Percentiles rank a stretch among this genome's conserved stretches.
These are phyloP conservation scores for Chaetomium tenue DNA, from an alignment of 495 filamentous ascomycete genomes.

Conservation along the genomic window DNA sequence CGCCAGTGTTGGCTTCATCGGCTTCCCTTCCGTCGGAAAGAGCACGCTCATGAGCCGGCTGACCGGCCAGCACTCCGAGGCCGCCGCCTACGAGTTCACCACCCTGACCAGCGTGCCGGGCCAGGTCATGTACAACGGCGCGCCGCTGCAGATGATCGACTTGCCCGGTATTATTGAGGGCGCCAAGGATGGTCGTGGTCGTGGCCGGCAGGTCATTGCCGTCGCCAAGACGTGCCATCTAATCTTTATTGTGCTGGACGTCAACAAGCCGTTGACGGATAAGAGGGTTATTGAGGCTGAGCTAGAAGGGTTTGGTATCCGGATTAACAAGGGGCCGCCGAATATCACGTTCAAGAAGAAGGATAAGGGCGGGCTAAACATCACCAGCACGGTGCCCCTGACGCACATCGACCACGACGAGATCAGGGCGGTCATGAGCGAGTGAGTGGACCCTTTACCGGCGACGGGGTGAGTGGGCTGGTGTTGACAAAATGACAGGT, in stretches of 20 bases:
- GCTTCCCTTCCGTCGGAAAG: conserved; percentile 96
- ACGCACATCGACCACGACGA: conserved; percentile 93
- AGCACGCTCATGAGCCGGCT: conserved; percentile 93
- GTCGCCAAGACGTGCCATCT: conserved; percentile 98
- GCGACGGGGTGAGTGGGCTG: not conserved
- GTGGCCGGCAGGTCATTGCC: conserved; percentile 97
- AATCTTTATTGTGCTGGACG: conserved; percentile 97
- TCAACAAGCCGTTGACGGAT: conserved; percentile 96
- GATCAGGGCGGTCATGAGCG: conserved; percentile 94
- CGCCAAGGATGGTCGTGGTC: conserved; percentile 96
- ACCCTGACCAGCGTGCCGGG: conserved; percentile 96
- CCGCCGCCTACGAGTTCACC: conserved; percentile 96
- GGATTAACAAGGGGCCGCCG: conserved; percentile 94
- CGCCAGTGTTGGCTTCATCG: conserved; percentile 82
- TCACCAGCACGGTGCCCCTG: conserved; percentile 87
- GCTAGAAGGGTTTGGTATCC: conserved; percentile 94
- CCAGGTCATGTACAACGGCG: conserved; percentile 92
- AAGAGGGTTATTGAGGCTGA: conserved; percentile 97
- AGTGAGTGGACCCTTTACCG: conserved; percentile 39
- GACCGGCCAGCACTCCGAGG: conserved; percentile 96
- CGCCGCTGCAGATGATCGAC: conserved; percentile 98
- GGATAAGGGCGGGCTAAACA: conserved; percentile 94
- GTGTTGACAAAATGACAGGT: conserved; percentile 39
- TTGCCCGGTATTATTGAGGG: conserved; percentile 98
- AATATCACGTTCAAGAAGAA: conserved; percentile 99